Evolutionary conservation across 768 basidiomycete species (phyloP).

Genomic region (Kwoniella heveanensis): DNA sequence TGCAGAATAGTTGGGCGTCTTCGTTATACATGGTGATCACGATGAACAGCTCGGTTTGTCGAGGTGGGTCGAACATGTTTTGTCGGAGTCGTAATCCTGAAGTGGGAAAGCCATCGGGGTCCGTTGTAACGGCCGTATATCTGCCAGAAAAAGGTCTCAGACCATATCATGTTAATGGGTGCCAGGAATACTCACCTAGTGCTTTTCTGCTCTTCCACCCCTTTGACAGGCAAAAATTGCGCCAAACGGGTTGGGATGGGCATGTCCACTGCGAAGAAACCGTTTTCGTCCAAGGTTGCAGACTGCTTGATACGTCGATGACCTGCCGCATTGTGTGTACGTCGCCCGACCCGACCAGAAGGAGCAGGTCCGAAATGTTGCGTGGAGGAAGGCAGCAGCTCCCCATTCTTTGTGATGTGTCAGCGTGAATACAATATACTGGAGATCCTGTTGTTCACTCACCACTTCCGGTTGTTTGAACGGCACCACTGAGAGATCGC

Average conservation of each 20-base stretch:
- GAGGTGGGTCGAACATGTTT: slow-evolving; percentile 66
- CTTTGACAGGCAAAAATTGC: slow-evolving; percentile 52
- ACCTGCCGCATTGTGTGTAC: slow-evolving; percentile 45
- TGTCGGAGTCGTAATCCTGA: slow-evolving; percentile 82
- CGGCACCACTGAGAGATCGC: slow-evolving; percentile 35
- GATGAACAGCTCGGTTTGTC: slow-evolving; percentile 84
- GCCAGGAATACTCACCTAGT: slow-evolving; percentile 43
- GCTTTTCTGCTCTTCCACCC: slow-evolving; percentile 48
- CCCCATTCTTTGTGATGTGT: slow-evolving; percentile 4
- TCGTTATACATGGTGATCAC: slow-evolving; percentile 99
- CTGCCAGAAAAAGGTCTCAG: slow-evolving; percentile 68
- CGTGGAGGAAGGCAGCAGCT: slow-evolving; percentile 29
- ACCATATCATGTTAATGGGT: too few relatives aligned
- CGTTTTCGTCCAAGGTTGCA: slow-evolving; percentile 48
- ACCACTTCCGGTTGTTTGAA: slow-evolving; percentile 10
- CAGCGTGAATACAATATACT: neutral
- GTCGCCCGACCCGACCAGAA: slow-evolving; percentile 43
- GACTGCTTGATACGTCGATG: slow-evolving; percentile 48
- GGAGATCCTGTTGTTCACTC: neutral
- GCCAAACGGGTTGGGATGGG: slow-evolving; percentile 51
- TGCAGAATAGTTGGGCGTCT: slow-evolving; percentile 75
- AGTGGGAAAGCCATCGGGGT: slow-evolving; percentile 85
- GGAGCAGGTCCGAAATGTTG: slow-evolving; percentile 56
- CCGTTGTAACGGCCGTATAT: slow-evolving; percentile 91
- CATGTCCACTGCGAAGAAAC: slow-evolving; percentile 53